phyloP scores from a whole-genome alignment of 306 rosid genomes.

The Gastrolobium villosum region DNA sequence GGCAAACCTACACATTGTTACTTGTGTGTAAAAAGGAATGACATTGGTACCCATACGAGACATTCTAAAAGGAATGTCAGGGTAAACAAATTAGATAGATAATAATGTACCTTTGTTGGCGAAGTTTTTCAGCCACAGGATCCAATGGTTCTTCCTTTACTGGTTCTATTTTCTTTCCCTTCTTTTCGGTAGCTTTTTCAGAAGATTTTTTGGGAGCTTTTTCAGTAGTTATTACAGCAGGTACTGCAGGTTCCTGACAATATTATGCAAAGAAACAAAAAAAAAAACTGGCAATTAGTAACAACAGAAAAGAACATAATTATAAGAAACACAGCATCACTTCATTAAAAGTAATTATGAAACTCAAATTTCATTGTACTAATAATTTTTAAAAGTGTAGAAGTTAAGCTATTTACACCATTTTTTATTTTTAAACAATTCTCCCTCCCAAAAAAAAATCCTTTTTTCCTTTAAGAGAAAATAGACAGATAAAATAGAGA shows the following conservation, averaged over 20 bases:
- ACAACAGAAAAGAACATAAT: background rate
- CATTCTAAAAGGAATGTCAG: background rate
- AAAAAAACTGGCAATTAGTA: background rate
- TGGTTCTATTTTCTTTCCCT: constrained; percentile 67
- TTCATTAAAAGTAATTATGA: background rate
- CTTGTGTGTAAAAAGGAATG: background rate
- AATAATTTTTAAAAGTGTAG: background rate
- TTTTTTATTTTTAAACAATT: constrained; percentile 6
- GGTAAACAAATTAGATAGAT: background rate
- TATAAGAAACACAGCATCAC: constrained; percentile 13
- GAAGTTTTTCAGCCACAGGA: constrained; percentile 88
- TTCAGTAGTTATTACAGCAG: constrained; percentile 67
- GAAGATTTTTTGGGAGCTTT: constrained; percentile 70
- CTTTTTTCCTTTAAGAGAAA: background rate
- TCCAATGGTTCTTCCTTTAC: constrained; percentile 74
- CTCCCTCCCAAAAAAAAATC: background rate
- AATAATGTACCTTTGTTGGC: constrained; percentile 81
- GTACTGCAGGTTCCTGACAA: constrained; percentile 74
- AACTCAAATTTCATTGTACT: background rate
- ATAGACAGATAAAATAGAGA: constrained; percentile 5
- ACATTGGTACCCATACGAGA: constrained; percentile 1
- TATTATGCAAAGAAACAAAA: constrained; percentile 25
- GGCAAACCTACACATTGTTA: constrained; percentile 8
- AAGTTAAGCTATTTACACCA: background rate
- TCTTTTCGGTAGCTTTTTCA: constrained; percentile 68